A percentile compares a stretch with the other conserved stretches of the same genome.
phyloP scores from a whole-genome alignment of 495 filamentous ascomycete genomes.

The Penicillium arizonense region DNA sequence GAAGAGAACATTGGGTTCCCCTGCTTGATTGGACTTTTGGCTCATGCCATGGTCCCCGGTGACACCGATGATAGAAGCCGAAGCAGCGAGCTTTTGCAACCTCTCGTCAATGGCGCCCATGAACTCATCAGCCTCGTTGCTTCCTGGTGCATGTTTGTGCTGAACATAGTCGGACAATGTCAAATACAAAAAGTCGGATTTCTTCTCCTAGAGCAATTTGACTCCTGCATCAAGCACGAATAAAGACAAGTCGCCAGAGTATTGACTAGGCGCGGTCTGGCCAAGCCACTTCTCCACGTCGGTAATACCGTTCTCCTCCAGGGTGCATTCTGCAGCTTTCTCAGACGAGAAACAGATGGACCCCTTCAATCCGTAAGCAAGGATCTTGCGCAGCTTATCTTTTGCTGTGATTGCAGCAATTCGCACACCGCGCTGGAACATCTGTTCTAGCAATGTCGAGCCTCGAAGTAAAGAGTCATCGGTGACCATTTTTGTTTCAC shows the following conservation, averaged over 20 bases:
- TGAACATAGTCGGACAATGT: constrained; percentile 41
- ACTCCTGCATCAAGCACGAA: constrained; percentile 40
- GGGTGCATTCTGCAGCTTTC: constrained; percentile 19
- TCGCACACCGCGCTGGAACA: constrained; percentile 31
- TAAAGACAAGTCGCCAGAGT: constrained; percentile 34
- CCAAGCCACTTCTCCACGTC: constrained; percentile 34
- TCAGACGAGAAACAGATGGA: constrained; percentile 37
- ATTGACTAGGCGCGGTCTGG: constrained; percentile 26
- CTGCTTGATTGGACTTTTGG: constrained; percentile 23
- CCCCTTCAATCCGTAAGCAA: constrained; percentile 29
- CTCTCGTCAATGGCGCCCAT: constrained; percentile 27
- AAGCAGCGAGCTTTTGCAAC: constrained; percentile 18
- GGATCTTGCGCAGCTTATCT: constrained; percentile 35
- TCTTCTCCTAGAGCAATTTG: constrained; percentile 31
- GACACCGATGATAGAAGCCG: constrained; percentile 26
- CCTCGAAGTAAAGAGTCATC: constrained; percentile 31
- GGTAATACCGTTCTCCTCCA: constrained; percentile 23
- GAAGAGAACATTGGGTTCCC: constrained; percentile 35
- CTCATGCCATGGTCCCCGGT: constrained; percentile 42
- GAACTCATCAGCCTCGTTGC: constrained; percentile 31
- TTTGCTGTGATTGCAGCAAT: constrained; percentile 38
- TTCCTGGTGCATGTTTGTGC: constrained; percentile 34
- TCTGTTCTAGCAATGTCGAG: constrained; percentile 34
- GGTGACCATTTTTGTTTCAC: constrained; percentile 32
- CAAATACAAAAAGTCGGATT: constrained; percentile 37